phyloP scores from a whole-genome alignment of 176 grass and related monocot genomes.

The Oryza meyeriana region DNA sequence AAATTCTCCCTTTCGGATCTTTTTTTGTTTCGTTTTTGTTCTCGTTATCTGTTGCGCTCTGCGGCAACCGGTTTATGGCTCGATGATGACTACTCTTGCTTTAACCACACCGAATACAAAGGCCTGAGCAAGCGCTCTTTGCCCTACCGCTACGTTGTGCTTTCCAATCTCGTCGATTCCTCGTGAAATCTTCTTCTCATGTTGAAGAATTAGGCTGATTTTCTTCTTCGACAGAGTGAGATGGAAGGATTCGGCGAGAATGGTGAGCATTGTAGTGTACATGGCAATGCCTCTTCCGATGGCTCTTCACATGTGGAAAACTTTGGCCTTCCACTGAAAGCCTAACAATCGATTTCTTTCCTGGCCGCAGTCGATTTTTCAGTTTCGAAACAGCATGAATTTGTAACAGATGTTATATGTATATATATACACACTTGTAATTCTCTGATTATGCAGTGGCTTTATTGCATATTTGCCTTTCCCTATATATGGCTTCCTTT shows the following conservation, averaged over 20 bases:
- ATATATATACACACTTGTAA: no score
- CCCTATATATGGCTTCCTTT: no score
- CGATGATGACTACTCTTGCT: slow-evolving; percentile 56
- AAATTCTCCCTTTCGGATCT: not conserved
- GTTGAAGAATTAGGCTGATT: not conserved
- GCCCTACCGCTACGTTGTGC: not conserved
- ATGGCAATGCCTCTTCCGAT: not conserved
- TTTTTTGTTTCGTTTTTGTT: fast-evolving
- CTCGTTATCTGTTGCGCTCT: not conserved
- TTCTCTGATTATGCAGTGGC: no score
- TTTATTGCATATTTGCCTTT: no score
- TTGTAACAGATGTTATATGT: no score
- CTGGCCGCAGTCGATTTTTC: no score
- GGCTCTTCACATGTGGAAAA: slow-evolving; percentile 43
- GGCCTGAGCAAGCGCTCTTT: not conserved
- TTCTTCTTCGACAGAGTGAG: not conserved
- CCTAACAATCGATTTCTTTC: not conserved
- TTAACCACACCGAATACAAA: slow-evolving; percentile 57
- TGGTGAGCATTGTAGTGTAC: not conserved
- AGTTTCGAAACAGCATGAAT: not conserved
- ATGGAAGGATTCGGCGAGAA: slow-evolving; percentile 18
- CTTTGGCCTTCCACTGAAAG: slow-evolving; percentile 41
- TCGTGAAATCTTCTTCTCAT: slow-evolving; percentile 13
- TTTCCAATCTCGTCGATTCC: not conserved
- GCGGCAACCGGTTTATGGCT: not conserved